Percentiles rank a stretch among this genome's conserved stretches.
phyloP scores from a whole-genome alignment of 768 basidiomycete species.

The Macrolepiota dolichaula region DNA sequence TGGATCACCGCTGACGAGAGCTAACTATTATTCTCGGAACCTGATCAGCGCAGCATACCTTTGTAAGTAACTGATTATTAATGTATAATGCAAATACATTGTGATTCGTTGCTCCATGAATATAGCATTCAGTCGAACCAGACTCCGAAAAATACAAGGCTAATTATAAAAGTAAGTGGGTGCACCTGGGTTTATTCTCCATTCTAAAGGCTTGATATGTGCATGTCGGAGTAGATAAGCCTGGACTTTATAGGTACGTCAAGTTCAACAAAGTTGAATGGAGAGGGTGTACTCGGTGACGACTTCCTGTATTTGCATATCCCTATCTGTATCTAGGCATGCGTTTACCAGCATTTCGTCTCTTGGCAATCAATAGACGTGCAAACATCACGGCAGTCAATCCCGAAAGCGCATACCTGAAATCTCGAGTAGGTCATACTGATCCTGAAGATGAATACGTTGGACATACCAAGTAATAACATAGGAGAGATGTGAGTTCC shows the following conservation, averaged over 20 bases:
- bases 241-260: no score
- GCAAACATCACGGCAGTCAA: constrained; percentile 84
- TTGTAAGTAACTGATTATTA: background rate
- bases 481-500: constrained; percentile 94
- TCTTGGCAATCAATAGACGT: constrained; percentile 58
- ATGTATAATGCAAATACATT: no score
- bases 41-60: background rate
- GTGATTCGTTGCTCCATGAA: no score
- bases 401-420: constrained; percentile 86
- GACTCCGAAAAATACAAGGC: no score
- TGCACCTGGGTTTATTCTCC: no score
- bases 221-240: no score
- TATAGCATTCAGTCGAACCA: no score
- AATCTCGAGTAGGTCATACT: background rate
- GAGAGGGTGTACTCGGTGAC: background rate
- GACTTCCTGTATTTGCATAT: background rate
- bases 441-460: background rate
- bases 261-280: no score
- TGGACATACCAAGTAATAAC: constrained; percentile 83
- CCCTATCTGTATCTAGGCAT: constrained; percentile 52
- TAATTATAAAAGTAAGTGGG: no score
- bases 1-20: background rate
- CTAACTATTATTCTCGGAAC: background rate
- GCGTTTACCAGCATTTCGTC: constrained; percentile 41
- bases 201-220: no score